Percentiles rank a stretch among this genome's conserved stretches.
These are phyloP conservation scores for Plasmodium sp. DNA, from an alignment of 169 alveolate species.

Conservation along the genomic window DNA sequence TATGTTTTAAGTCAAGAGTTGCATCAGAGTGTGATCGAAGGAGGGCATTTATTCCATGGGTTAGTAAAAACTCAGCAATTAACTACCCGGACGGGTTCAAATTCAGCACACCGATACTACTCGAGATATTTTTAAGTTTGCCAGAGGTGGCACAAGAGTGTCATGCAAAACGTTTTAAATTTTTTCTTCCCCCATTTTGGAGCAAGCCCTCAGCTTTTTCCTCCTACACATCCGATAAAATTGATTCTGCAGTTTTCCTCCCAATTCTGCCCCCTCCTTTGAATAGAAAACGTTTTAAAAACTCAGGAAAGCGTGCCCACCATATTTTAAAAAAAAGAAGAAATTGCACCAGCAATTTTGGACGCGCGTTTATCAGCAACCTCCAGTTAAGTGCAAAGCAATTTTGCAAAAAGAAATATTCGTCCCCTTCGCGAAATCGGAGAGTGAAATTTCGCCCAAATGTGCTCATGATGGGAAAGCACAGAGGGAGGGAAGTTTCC, in stretches of 20 bases:
- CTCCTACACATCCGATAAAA: not conserved
- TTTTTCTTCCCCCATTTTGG: not conserved
- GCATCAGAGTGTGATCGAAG: not conserved
- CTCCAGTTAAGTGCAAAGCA: not conserved
- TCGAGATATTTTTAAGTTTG: not conserved
- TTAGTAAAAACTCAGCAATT: not conserved
- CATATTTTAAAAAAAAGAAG: constrained; percentile 12
- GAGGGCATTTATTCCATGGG: not conserved
- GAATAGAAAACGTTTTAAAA: constrained; percentile 6
- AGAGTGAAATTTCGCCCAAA: not conserved
- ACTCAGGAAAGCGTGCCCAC: not conserved
- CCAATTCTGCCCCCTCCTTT: not conserved
- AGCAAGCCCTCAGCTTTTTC: not conserved
- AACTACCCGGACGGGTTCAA: not conserved
- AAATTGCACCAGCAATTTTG: not conserved
- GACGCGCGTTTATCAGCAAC: not conserved
- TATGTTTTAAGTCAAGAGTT: not conserved
- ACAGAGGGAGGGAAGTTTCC: not conserved
- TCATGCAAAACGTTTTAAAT: not conserved
- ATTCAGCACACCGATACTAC: not conserved
- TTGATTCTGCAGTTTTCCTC: not conserved
- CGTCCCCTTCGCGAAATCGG: not conserved
- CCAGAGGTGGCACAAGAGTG: not conserved
- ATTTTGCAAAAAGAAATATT: not conserved
- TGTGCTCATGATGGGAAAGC: not conserved